A percentile compares a stretch with the other conserved stretches of the same genome.
Evolutionary conservation across 768 basidiomycete species (phyloP).

Genomic region (Saitozyma podzolica): DNA sequence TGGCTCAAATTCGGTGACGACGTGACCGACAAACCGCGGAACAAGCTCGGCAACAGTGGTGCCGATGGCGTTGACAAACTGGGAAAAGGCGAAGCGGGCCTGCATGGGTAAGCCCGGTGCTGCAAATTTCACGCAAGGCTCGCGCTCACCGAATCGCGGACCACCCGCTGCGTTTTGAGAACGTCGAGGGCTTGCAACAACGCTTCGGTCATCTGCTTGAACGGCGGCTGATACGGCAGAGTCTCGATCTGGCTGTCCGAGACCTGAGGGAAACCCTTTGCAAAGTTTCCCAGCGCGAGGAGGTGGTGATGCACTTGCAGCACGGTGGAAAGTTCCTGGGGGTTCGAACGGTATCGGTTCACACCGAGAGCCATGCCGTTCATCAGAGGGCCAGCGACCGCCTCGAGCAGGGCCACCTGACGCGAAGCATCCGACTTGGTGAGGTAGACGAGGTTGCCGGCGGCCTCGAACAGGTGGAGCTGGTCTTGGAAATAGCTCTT

Average conservation of each 20-base stretch:
- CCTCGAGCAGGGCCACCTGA: conserved; percentile 63
- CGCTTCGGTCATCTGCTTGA: conserved; percentile 79
- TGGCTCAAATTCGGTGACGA: conserved; percentile 89
- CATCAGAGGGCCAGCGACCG: conserved; percentile 78
- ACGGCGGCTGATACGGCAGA: conserved; percentile 67
- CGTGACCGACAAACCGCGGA: conserved; percentile 80
- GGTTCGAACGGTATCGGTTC: conserved; percentile 60
- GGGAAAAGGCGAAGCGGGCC: conserved; percentile 91
- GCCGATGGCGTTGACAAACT: conserved; percentile 86
- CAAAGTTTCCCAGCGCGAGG: conserved; percentile 89
- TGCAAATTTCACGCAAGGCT: too few species aligned
- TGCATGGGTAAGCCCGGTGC: conserved; percentile 49
- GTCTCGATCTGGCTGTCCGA: conserved; percentile 61
- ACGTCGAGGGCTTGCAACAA: conserved; percentile 82
- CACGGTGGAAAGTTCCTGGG: conserved; percentile 72
- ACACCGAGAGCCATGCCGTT: conserved; percentile 61
- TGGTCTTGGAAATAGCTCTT: conserved; percentile 80
- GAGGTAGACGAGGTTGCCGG: conserved; percentile 79
- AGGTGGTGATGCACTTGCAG: conserved; percentile 87
- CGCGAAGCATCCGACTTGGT: conserved; percentile 66
- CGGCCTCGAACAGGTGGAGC: conserved; percentile 89
- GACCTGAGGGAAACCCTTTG: conserved; percentile 94
- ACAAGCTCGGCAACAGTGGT: conserved; percentile 82
- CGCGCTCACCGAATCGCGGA: conserved; percentile 82
- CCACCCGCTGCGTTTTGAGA: conserved; percentile 80